Evolutionary conservation across 1,284 basidiomycete genomes (phyloP), one percentile per base, ranked within the genome.

Genomic region (Microbotryomycetes sp.): DNA sequence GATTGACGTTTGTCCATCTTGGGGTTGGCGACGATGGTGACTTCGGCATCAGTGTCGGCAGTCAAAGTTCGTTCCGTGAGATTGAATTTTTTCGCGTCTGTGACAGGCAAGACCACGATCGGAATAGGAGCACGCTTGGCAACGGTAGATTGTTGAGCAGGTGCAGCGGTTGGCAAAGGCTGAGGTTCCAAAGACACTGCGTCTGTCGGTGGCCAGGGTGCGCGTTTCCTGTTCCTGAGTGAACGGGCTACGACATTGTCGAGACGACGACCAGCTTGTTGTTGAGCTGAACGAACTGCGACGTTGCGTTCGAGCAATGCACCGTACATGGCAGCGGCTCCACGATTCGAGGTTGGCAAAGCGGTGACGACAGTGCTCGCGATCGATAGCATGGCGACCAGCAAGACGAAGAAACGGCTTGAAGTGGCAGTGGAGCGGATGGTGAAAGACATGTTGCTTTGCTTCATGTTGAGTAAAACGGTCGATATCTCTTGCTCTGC

Each of bases 1-100:
- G n/a, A n/a, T n/a, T n/a, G n/a, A n/a, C n/a, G n/a, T 42, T 59
- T 58, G 56, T 58, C 61, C 22, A 48, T 45, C 59, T 64, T 64
- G 7, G 63, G 63, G 53, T 64, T 64, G 19, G 31, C 30, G 6
- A 51, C 31, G 19, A 42, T 42, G n/a, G n/a, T n/a, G 12, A 12
- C 36, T 9, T 42, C 36, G 36, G 9, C 36, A 19, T 42, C 36
- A 42, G 19, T 42, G 36, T 42, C 36, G 36, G 12, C 12, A 9
- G 9, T 19, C 36, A 12, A 9, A 42, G 19, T 42, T 9, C 19
- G 36, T 9, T 42, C 12, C 36, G 36, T 12, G 36, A 42, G 36
- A 9, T 9, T 19, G 19, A 42, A 12, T n/a, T n/a, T n/a, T 19
- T 42, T 42, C 12, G 36, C 12, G 36, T 42, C 19, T 42, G 36